A percentile compares a stretch with the other conserved stretches of the same genome.
These are phyloP conservation scores for Aspergillus ustus DNA, from an alignment of 2,329 filamentous ascomycete species.

Conservation along the genomic window DNA sequence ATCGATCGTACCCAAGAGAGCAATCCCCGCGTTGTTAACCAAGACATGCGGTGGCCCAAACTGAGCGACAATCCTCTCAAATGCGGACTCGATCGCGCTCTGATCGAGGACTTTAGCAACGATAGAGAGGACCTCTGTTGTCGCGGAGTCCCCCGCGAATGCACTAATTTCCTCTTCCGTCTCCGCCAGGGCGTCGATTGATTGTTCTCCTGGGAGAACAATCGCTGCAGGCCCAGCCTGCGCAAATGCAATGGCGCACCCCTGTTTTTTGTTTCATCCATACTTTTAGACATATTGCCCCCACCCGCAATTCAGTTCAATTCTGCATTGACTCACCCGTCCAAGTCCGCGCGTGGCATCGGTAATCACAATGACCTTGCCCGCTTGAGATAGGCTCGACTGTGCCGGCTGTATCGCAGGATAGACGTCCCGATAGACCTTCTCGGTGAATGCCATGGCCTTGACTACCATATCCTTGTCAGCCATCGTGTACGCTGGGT, in stretches of 20 bases:
- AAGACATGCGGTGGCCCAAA: conserved; percentile 29
- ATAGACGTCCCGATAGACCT: conserved; percentile 43
- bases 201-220: conserved; percentile 40
- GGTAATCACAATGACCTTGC: conserved; percentile 47
- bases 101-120: conserved; percentile 36
- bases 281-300: neutral
- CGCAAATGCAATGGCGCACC: conserved; percentile 41
- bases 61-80: conserved; percentile 22
- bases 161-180: conserved; percentile 30
- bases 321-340: neutral
- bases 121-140: conserved; percentile 36
- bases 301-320: no score
- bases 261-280: no score
- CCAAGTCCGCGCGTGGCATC: conserved; percentile 49
- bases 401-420: conserved; percentile 44
- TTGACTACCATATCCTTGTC: conserved; percentile 2
- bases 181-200: conserved; percentile 29
- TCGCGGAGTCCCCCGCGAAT: conserved; percentile 34
- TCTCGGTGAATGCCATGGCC: conserved; percentile 37
- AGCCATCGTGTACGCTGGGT: no score
- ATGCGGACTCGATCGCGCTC: conserved; percentile 22
- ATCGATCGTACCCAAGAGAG: no score
- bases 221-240: conserved; percentile 28
- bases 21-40: conserved; percentile 30
- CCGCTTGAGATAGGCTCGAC: conserved; percentile 37